Base-by-base conservation (phyloP, 2,329 filamentous ascomycete genomes). In the Fusarium xyrophilum region DNA sequence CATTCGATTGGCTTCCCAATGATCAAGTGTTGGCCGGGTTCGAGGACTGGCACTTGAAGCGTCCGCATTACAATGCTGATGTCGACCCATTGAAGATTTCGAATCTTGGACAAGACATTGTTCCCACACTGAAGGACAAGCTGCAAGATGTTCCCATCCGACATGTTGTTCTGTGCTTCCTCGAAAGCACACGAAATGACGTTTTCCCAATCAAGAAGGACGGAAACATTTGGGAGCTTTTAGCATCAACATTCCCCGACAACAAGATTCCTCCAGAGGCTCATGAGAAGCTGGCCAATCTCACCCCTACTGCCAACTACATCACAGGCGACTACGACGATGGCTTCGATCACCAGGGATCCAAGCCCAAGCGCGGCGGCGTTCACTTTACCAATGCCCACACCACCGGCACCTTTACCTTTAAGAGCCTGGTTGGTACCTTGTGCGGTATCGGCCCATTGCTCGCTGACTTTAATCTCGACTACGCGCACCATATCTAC, bases 151-250 rank as follows among this genome's bases (percentile, higher is more conserved):
- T 81, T 14, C 76, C 76, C 10, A 79, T 83, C 46, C 79, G 79
- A 44, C 80, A 83, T 60, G 74, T 83, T 3, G 68, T 83, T 17
- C 58, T 83, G 7, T 59, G 82, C n/a, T 76, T 81, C 21, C 74
- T 83, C 11, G 82, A 83, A 62, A 82, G 81, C 47, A 82, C 81
- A 2, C 76, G 82, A 12, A 79, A 78, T 11, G 82, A 83, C 47
- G 76, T 83, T 7, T 83, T 83, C 46, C 82, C 82, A 1, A 68
- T 83, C 32, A 81, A 82, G 39, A 80, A 80, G 51, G 73, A 76
- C 2, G 79, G 76, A 7, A 63, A 79, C 25, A 76, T 82, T 17
- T 79, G 76, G 60, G 67, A 79, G 3, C 76, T 74, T 0, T 60
- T 80, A 1, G 64, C 72, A 6, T 63, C 73, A 5, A 78, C 78